Evolutionary conservation across 2,329 filamentous ascomycete species (phyloP).

Genomic region (Chaetomiaceae sp.): DNA sequence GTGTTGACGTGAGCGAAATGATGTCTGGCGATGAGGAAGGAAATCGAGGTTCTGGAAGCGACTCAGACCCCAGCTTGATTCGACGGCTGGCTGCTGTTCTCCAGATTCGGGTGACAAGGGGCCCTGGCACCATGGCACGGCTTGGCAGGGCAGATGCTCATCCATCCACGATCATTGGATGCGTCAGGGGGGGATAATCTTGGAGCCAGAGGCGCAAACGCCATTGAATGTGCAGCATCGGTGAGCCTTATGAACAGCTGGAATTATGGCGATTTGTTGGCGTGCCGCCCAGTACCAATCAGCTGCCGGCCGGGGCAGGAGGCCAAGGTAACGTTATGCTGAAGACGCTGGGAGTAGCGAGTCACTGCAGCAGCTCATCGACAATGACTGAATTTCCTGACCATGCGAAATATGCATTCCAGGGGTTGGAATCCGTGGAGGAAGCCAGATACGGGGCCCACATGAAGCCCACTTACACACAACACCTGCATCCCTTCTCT

Average conservation of each 20-base stretch:
- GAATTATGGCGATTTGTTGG: slow-evolving; percentile 16
- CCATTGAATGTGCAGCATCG: slow-evolving; percentile 15
- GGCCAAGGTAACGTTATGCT: neutral
- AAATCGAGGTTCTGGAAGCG: slow-evolving; percentile 16
- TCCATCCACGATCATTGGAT: slow-evolving; percentile 20
- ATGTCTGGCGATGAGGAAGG: neutral
- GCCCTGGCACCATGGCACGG: neutral
- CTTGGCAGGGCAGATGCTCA: slow-evolving; percentile 10
- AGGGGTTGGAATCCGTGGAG: too few relatives aligned
- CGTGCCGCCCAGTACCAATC: slow-evolving; percentile 4
- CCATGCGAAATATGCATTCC: too few relatives aligned
- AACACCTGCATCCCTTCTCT: too few relatives aligned
- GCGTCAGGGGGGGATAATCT: slow-evolving; percentile 23
- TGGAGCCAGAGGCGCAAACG: neutral
- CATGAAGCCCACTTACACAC: too few relatives aligned
- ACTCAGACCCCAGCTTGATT: slow-evolving; percentile 1
- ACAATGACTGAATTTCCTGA: too few relatives aligned
- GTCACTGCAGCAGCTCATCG: too few relatives aligned
- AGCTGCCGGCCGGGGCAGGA: neutral
- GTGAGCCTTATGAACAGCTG: slow-evolving; percentile 19
- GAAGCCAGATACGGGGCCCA: too few relatives aligned
- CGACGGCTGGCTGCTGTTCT: neutral
- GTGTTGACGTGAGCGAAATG: slow-evolving; percentile 4
- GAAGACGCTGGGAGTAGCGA: too few relatives aligned
- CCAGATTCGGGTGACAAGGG: neutral